Conservation (phyloP, 2,329 filamentous ascomycete genomes). For the Ascochyta lentis region DNA sequence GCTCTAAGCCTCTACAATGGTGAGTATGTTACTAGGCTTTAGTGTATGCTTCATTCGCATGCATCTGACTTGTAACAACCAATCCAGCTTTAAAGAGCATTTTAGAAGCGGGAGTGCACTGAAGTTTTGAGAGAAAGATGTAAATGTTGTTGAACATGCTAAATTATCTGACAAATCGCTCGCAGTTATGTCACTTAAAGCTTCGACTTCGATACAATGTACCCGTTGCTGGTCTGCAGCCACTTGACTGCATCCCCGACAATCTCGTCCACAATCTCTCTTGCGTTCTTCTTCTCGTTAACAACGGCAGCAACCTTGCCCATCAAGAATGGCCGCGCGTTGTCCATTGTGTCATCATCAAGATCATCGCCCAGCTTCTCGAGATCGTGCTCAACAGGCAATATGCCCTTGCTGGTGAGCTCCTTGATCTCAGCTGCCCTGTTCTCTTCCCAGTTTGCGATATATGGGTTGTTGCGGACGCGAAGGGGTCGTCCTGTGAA, state of each 20-base stretch:
- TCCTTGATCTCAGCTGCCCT: conserved; percentile 89
- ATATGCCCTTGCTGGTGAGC: conserved; percentile 84
- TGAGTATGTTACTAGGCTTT: too few species aligned
- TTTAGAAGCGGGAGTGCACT: not conserved
- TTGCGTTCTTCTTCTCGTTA: conserved; percentile 89
- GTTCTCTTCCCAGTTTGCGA: conserved; percentile 95
- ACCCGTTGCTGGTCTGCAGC: conserved; percentile 71
- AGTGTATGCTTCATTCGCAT: too few species aligned
- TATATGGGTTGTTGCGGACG: conserved; percentile 92
- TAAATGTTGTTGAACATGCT: not conserved
- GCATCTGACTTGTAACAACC: too few species aligned
- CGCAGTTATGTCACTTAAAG: conserved; percentile 27
- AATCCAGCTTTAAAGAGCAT: not conserved
- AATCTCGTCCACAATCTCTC: conserved; percentile 93
- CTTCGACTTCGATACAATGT: conserved; percentile 56
- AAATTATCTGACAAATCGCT: not conserved
- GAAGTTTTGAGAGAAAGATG: not conserved
- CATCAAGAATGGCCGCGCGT: conserved; percentile 91
- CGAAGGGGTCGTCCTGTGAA: conserved; percentile 96
- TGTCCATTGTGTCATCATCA: conserved; percentile 87
- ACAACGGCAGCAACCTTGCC: conserved; percentile 94
- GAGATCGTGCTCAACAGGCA: conserved; percentile 93
- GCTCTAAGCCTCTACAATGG: too few species aligned
- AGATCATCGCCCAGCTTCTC: conserved; percentile 74
- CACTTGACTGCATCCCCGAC: conserved; percentile 78